These are phyloP conservation scores for Colletotrichum liriopes DNA, from an alignment of 2,329 filamentous ascomycete genomes.

Conservation along the genomic window DNA sequence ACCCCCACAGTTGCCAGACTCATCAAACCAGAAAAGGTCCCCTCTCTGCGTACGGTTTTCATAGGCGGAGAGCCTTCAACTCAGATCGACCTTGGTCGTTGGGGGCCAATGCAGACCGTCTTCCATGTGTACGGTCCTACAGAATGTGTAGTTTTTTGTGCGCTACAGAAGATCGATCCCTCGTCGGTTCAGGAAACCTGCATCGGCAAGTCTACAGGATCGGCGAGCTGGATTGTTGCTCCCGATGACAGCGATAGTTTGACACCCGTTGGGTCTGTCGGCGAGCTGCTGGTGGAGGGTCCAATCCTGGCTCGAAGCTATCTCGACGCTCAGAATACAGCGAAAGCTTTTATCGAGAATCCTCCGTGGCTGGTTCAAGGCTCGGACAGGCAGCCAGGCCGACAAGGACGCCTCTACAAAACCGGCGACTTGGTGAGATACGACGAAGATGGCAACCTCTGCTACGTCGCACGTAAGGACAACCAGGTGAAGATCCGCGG, in stretches of 20 bases:
- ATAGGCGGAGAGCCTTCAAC: neutral
- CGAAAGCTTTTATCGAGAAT: conserved; percentile 48
- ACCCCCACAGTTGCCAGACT: conserved; percentile 42
- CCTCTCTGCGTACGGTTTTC: neutral
- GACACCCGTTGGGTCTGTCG: conserved; percentile 45
- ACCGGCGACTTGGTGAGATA: conserved; percentile 60
- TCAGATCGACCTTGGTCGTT: neutral
- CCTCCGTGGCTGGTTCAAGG: conserved; percentile 45
- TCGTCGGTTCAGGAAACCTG: neutral
- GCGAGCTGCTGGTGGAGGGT: conserved; percentile 33
- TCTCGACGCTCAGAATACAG: conserved; percentile 43
- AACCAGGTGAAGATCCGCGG: conserved; percentile 42
- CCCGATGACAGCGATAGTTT: conserved; percentile 52
- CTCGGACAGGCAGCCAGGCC: conserved; percentile 45
- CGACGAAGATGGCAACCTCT: conserved; percentile 52
- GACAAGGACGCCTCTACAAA: conserved; percentile 51
- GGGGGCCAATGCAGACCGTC: neutral
- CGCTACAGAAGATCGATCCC: conserved; percentile 5
- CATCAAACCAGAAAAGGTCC: conserved; percentile 20
- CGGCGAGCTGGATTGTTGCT: conserved; percentile 53
- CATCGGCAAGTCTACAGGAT: conserved; percentile 7
- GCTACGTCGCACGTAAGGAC: conserved; percentile 43
- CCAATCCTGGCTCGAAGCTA: conserved; percentile 29
- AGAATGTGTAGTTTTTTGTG: conserved; percentile 30
- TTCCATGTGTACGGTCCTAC: conserved; percentile 29